Conservation (phyloP, 2,329 filamentous ascomycete genomes). For the Fragosphaeria purpurea region DNA sequence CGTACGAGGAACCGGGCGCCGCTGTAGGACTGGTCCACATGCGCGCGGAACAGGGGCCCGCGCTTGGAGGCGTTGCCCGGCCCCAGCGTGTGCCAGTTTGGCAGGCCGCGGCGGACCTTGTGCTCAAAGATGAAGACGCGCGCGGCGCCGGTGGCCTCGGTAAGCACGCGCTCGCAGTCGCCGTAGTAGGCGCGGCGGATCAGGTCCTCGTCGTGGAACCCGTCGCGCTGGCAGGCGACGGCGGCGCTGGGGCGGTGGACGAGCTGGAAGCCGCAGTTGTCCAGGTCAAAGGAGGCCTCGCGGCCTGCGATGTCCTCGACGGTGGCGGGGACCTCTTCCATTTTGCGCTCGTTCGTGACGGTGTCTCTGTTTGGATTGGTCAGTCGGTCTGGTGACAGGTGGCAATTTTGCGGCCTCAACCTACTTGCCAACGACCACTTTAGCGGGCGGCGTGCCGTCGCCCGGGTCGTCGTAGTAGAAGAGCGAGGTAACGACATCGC, state of each 20-base stretch:
- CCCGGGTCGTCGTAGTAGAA: slow-evolving; percentile 31
- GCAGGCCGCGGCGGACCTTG: slow-evolving; percentile 48
- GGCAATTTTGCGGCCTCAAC: background rate
- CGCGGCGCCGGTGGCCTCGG: slow-evolving; percentile 35
- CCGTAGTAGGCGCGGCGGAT: slow-evolving; percentile 45
- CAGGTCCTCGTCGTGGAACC: slow-evolving; percentile 41
- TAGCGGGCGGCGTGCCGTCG: slow-evolving; percentile 29
- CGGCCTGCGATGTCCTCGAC: slow-evolving; percentile 36
- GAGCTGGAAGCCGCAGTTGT: slow-evolving; percentile 46
- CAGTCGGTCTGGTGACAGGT: background rate
- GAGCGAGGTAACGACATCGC: slow-evolving; percentile 24
- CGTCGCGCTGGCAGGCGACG: slow-evolving; percentile 35
- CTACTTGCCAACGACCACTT: slow-evolving; percentile 21
- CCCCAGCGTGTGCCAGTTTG: slow-evolving; percentile 57
- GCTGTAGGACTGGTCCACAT: slow-evolving; percentile 32
- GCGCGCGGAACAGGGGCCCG: slow-evolving; percentile 35
- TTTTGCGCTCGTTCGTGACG: slow-evolving; percentile 20
- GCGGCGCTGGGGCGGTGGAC: slow-evolving; percentile 34
- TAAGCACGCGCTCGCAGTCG: slow-evolving; percentile 47
- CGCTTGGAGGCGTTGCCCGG: slow-evolving; percentile 50
- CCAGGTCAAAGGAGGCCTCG: slow-evolving; percentile 52
- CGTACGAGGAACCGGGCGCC: slow-evolving; percentile 16
- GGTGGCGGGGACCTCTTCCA: slow-evolving; percentile 33
- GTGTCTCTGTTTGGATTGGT: background rate
- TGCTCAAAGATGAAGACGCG: slow-evolving; percentile 55